phyloP scores from a whole-genome alignment of 2,329 filamentous ascomycete species.

The Trichoderma guizhouense region DNA sequence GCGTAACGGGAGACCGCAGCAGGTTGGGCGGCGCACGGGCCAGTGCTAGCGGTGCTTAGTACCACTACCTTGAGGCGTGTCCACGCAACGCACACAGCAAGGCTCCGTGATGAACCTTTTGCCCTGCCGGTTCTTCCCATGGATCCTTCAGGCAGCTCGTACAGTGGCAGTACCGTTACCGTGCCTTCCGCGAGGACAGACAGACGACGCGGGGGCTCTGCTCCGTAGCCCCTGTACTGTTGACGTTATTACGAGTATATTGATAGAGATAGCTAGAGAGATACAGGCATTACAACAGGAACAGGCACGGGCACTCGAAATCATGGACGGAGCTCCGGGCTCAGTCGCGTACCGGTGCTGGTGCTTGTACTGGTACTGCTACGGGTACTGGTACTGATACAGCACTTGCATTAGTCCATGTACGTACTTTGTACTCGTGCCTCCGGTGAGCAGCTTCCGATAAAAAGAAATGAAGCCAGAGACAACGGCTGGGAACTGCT shows the following conservation, averaged over 20 bases:
- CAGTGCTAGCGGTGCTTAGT: not conserved
- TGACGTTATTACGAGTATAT: no score
- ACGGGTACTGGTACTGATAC: not conserved
- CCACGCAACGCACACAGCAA: not conserved
- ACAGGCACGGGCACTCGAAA: not conserved
- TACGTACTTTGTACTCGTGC: not conserved
- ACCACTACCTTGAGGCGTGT: not conserved
- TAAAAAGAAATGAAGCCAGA: not conserved
- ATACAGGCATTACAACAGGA: not conserved
- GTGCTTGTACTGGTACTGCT: not conserved
- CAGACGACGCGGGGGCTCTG: no score
- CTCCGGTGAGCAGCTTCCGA: conserved; percentile 7
- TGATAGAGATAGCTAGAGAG: not conserved
- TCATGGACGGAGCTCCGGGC: not conserved
- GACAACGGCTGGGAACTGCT: conserved; percentile 5
- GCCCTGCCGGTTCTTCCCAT: not conserved
- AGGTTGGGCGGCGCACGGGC: conserved; percentile 11
- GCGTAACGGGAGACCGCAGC: conserved; percentile 13
- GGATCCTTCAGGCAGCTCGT: not conserved
- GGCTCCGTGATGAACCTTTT: not conserved
- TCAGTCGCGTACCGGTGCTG: not conserved
- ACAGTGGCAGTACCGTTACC: not conserved
- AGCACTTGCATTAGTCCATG: conserved; percentile 1
- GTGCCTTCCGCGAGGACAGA: not conserved
- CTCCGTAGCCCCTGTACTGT: no score